These are phyloP conservation scores for Pichia ethanolica DNA, from an alignment of 805 yeast genomes.

Conservation along the genomic window DNA sequence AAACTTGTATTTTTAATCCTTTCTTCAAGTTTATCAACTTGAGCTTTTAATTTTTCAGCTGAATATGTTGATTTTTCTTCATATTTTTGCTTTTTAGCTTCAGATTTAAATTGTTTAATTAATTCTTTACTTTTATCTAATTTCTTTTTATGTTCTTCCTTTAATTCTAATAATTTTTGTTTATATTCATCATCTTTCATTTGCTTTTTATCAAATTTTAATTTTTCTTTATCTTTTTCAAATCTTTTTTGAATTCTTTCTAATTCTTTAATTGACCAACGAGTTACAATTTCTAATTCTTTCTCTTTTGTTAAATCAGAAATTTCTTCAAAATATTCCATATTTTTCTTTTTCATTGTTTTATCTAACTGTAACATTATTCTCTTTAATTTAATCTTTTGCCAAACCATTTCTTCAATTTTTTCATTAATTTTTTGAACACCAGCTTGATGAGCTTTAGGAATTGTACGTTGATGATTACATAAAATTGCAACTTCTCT, in stretches of 20 bases:
- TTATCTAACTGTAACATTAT: slow-evolving; percentile 65
- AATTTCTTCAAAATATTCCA: slow-evolving; percentile 58
- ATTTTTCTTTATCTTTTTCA: slow-evolving; percentile 70
- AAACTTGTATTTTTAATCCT: slow-evolving; percentile 61
- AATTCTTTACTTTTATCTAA: slow-evolving; percentile 47
- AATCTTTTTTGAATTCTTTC: slow-evolving; percentile 61
- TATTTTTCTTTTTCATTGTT: slow-evolving; percentile 38
- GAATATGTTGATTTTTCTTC: slow-evolving; percentile 45
- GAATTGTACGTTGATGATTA: slow-evolving; percentile 92
- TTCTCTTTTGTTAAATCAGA: slow-evolving; percentile 62
- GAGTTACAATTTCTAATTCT: slow-evolving; percentile 48
- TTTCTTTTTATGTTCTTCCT: slow-evolving; percentile 48
- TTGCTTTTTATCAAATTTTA: slow-evolving; percentile 47
- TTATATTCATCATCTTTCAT: slow-evolving; percentile 50
- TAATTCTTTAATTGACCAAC: slow-evolving; percentile 55
- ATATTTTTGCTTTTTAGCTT: slow-evolving; percentile 51
- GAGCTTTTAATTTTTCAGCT: slow-evolving; percentile 64
- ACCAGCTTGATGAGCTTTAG: slow-evolving; percentile 74
- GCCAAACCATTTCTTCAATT: slow-evolving; percentile 79
- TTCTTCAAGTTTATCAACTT: slow-evolving; percentile 63
- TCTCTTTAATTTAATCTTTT: slow-evolving; percentile 63
- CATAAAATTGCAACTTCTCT: slow-evolving; percentile 92
- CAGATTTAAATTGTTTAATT: slow-evolving; percentile 45
- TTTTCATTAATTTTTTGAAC: slow-evolving; percentile 73
- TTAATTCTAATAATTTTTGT: slow-evolving; percentile 39